phyloP scores from a whole-genome alignment of 257 asterid species.

The Plantago ovata region DNA sequence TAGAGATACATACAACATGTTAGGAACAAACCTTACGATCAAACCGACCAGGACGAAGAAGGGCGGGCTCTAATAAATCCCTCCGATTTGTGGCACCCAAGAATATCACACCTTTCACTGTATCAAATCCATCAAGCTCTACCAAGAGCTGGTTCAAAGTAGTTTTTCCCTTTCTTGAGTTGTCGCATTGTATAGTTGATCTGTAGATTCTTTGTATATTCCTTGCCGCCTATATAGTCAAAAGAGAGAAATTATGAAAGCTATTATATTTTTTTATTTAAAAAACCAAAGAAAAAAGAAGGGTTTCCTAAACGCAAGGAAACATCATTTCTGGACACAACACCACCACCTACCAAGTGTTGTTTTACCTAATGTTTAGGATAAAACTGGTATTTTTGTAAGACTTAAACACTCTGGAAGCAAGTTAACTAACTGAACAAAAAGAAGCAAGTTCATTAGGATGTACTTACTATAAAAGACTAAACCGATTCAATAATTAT shows the following conservation, averaged over 20 bases:
- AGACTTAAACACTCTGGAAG: too few relatives aligned
- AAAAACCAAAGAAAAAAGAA: not conserved
- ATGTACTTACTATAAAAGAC: too few relatives aligned
- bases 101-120: conserved; percentile 97
- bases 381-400: too few relatives aligned
- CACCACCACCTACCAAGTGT: too few relatives aligned
- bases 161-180: conserved; percentile 98
- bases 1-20: conserved; percentile 2
- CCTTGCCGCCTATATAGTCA: conserved; percentile 69
- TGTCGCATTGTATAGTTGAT: conserved; percentile 63
- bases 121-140: conserved; percentile 96
- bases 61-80: conserved; percentile 98
- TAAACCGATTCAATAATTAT: too few relatives aligned
- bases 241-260: conserved; percentile 9
- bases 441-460: too few relatives aligned
- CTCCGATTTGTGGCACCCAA: conserved; percentile 95
- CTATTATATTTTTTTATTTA: not conserved
- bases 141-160: conserved; percentile 94
- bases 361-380: too few relatives aligned
- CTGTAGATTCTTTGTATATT: conserved; percentile 47
- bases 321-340: too few relatives aligned
- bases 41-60: conserved; percentile 99
- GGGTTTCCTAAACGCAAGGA: too few relatives aligned
- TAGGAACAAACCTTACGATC: conserved; percentile 83
- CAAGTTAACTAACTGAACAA: too few relatives aligned